Conservation (phyloP, 2,329 filamentous ascomycete species). For the Aureobasidium sp. region DNA sequence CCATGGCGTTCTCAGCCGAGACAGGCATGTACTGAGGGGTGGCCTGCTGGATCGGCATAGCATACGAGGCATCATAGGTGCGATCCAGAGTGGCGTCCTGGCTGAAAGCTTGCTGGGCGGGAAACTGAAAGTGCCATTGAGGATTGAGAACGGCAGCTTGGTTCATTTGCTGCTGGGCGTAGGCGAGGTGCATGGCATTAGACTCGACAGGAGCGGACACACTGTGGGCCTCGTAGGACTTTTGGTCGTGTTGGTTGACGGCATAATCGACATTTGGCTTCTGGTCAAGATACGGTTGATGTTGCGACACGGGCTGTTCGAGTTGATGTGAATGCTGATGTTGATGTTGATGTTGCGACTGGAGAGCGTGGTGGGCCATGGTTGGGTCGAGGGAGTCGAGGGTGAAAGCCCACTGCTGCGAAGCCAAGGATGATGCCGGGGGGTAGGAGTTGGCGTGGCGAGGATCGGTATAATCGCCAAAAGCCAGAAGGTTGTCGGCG, state of each 20-base stretch:
- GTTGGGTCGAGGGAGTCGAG: constrained; percentile 26
- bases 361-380: constrained; percentile 17
- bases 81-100: constrained; percentile 31
- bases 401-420: constrained; percentile 7
- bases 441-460: constrained; percentile 23
- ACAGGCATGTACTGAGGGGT: constrained; percentile 42
- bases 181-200: constrained; percentile 28
- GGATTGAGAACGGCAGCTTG: constrained; percentile 26
- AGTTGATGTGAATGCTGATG: constrained; percentile 9
- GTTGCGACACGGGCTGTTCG: constrained; percentile 3
- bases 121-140: constrained; percentile 38
- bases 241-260: constrained; percentile 5
- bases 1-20: constrained; percentile 30
- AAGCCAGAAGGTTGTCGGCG: constrained; percentile 36
- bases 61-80: constrained; percentile 34
- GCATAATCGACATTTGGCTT: constrained; percentile 19
- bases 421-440: constrained; percentile 17
- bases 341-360: constrained; percentile 19
- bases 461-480: constrained; percentile 31
- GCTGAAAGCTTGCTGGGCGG: constrained; percentile 25
- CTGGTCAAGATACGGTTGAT: constrained; percentile 22
- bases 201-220: constrained; percentile 25
- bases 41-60: constrained; percentile 37
- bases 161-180: constrained; percentile 21
- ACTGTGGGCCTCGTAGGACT: constrained; percentile 20